Evolutionary conservation across 768 basidiomycete species (phyloP).

Genomic region (Termitomyces sp.): DNA sequence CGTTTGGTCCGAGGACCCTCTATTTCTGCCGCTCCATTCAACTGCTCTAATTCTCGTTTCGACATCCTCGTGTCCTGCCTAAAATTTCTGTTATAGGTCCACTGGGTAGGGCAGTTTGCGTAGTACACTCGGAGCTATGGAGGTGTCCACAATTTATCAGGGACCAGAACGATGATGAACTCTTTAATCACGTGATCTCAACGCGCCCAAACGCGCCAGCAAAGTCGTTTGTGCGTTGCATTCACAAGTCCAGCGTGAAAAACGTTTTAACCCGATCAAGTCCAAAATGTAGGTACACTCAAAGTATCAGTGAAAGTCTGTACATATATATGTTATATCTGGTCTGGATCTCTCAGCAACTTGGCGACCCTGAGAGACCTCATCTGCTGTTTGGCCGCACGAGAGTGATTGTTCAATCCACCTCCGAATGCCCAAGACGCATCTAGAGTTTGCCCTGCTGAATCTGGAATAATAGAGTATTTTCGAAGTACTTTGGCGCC

Average conservation of each 20-base stretch:
- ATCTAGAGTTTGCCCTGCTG: constrained; percentile 25
- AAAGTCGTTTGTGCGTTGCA: neutral
- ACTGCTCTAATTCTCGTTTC: constrained; percentile 34
- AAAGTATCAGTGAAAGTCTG: neutral
- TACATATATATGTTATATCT: neutral
- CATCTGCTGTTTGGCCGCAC: constrained; percentile 48
- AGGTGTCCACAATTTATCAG: constrained; percentile 13
- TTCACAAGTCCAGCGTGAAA: no score
- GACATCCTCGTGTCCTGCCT: constrained; percentile 23
- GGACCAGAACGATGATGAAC: constrained; percentile 11
- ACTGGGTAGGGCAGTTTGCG: constrained; percentile 1
- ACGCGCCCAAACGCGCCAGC: constrained; percentile 13
- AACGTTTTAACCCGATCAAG: no score
- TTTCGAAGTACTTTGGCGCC: neutral
- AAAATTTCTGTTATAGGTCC: constrained; percentile 4
- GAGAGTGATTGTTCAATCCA: constrained; percentile 68
- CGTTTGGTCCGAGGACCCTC: constrained; percentile 42
- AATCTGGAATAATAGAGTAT: neutral
- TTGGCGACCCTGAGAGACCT: constrained; percentile 44
- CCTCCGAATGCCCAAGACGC: constrained; percentile 66
- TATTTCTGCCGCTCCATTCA: constrained; percentile 27
- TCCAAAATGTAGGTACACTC: neutral
- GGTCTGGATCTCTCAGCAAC: constrained; percentile 11
- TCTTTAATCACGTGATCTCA: constrained; percentile 14
- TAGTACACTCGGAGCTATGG: constrained; percentile 2